phyloP scores from a whole-genome alignment of 371 early-diverging fungal species.

The Mucor indicus region DNA sequence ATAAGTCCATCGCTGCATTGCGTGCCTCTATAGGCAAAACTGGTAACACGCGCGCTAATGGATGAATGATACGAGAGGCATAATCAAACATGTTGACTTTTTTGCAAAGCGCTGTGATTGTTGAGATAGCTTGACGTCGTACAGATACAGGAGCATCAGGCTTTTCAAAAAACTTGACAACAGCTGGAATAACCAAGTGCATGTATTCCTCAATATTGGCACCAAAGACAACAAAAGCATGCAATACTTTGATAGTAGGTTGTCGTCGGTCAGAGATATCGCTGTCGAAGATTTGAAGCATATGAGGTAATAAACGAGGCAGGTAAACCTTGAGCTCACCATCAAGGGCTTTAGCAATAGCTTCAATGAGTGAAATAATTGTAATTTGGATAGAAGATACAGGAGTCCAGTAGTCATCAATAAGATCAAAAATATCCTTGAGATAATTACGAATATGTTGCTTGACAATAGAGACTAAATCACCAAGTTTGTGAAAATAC shows the following conservation, averaged over 20 bases:
- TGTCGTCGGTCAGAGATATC: conserved; percentile 72
- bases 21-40: conserved; percentile 61
- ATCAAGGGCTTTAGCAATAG: conserved; percentile 83
- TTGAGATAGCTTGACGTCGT: conserved; percentile 73
- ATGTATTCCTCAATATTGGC: conserved; percentile 91
- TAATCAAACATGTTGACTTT: conserved; percentile 88
- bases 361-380: conserved; percentile 80
- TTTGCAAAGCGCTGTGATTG: conserved; percentile 77
- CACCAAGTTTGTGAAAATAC: conserved; percentile 85
- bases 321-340: conserved; percentile 86
- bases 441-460: conserved; percentile 87
- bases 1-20: conserved; percentile 73
- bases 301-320: conserved; percentile 61
- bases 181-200: conserved; percentile 87
- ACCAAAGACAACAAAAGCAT: conserved; percentile 85
- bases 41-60: conserved; percentile 78
- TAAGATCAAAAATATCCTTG: conserved; percentile 75
- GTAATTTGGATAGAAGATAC: conserved; percentile 74
- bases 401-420: conserved; percentile 80
- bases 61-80: conserved; percentile 89
- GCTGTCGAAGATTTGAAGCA: conserved; percentile 76
- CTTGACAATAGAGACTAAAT: conserved; percentile 84
- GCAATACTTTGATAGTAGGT: conserved; percentile 77
- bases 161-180: conserved; percentile 81
- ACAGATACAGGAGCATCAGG: conserved; percentile 62